Base-by-base conservation (phyloP, 2,329 filamentous ascomycete species). In the Cyphellophora europaea region DNA sequence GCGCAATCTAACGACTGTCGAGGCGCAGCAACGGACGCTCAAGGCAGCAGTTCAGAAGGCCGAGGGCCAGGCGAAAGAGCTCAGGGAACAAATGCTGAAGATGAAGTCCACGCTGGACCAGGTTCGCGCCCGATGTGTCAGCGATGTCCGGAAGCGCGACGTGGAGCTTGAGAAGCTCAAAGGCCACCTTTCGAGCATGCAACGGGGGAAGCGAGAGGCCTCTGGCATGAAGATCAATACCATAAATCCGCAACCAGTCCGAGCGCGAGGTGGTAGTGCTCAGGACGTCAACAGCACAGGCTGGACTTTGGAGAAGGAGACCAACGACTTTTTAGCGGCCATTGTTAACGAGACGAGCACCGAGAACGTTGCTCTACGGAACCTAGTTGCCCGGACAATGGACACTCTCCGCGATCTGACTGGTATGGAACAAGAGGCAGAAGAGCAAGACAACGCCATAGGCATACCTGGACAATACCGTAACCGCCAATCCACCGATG, bases 141-240 rank as follows among this genome's bases (percentile, higher is more conserved):
- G 86, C 47, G 91, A 98, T 53, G 75, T 95, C 30, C 79, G 89
- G 41, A 89, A 93, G 53, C 77, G 89, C 27, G 91, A 98, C 54
- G 69, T 86, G 29, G 84, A 94, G 58, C 80, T 96, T 45, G 83
- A 93, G 44, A 78, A 79, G 27, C 67, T 98, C 44, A 96, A 95
- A 66, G 82, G 80, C 48, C 86, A 94, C 54, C 69, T 96, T 42
- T 71, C 76, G 3, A 84, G 91, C 35, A 52, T 75, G 69, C 30
- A 72, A 76, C 44, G 76, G 71, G 46, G 70, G 71, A 50, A 55
- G 49, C 72, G 32, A 65, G 77, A 51, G 66, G 36, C 38, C 6
- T 37, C 35, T 5, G 67, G 48, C 43, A 58, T 55, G 53, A 74
- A 50, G 56, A 73, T 45, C 53, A 67, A 61, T 52, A 63, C 49